These are phyloP conservation scores for Aurantiochytrium sp. DNA, from an alignment of 108 stramenopile genomes.

Conservation along the genomic window DNA sequence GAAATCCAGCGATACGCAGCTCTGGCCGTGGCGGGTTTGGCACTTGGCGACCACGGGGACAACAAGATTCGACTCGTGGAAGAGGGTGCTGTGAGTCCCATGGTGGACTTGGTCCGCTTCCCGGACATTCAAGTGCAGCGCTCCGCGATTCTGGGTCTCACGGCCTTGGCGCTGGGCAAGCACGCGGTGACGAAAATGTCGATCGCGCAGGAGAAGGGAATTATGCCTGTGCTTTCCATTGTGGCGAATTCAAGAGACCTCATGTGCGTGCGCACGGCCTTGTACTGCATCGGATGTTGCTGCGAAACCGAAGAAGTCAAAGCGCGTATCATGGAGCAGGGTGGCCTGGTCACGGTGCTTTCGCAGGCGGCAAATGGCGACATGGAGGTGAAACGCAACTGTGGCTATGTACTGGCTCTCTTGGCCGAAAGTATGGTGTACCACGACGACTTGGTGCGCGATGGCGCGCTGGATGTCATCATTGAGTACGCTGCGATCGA, in stretches of 20 bases:
- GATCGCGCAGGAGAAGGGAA: conserved; percentile 53
- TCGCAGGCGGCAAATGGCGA: conserved; percentile 42
- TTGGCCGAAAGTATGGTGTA: conserved; percentile 56
- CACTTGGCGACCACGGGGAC: conserved; percentile 55
- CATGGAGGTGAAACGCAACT: conserved; percentile 64
- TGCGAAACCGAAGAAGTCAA: conserved; percentile 57
- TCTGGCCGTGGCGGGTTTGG: conserved; percentile 62
- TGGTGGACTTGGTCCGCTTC: conserved; percentile 61
- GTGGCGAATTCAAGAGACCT: conserved; percentile 45
- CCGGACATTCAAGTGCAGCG: conserved; percentile 61
- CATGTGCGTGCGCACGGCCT: conserved; percentile 47
- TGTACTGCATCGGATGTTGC: conserved; percentile 61
- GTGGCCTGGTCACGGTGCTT: conserved; percentile 46
- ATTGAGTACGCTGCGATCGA: conserved; percentile 58
- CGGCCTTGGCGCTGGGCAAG: conserved; percentile 53
- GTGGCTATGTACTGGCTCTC: conserved; percentile 61
- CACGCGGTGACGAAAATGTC: conserved; percentile 43
- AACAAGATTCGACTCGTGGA: conserved; percentile 54
- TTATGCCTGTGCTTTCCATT: conserved; percentile 47
- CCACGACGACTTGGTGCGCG: conserved; percentile 50
- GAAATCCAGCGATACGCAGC: conserved; percentile 73
- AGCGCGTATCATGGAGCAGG: conserved; percentile 48
- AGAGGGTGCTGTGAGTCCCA: conserved; percentile 56
- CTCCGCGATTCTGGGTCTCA: conserved; percentile 60
- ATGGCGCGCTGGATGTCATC: conserved; percentile 53